Percentiles rank a stretch among this genome's conserved stretches.
phyloP scores from a whole-genome alignment of 495 filamentous ascomycete genomes.

The Annulohypoxylon maeteangense region DNA sequence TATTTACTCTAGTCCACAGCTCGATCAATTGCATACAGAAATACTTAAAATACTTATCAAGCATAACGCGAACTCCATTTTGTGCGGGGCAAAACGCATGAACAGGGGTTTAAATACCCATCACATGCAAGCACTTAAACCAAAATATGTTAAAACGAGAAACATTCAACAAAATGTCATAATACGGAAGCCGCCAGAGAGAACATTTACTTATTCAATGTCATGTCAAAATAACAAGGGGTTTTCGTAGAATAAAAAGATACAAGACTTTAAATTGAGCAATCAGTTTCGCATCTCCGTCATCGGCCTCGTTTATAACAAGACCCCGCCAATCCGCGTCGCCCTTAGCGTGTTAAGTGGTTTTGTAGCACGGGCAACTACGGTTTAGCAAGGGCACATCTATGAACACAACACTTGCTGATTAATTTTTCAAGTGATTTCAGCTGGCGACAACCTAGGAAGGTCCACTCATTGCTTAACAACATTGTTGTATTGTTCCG shows the following conservation, averaged over 20 bases:
- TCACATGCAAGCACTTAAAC: constrained; percentile 35
- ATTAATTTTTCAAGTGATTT: constrained; percentile 38
- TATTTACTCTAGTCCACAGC: too few relatives aligned
- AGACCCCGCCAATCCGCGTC: constrained; percentile 28
- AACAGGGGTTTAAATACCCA: constrained; percentile 19
- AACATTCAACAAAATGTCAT: background rate
- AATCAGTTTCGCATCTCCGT: constrained; percentile 1
- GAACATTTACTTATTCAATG: background rate
- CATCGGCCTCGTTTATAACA: constrained; percentile 8
- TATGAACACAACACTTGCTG: constrained; percentile 17
- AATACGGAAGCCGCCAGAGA: background rate
- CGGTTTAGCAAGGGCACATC: constrained; percentile 2
- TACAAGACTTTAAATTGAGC: background rate
- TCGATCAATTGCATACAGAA: too few relatives aligned
- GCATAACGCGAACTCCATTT: background rate
- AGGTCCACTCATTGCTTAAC: constrained; percentile 3
- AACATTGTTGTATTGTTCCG: constrained; percentile 38
- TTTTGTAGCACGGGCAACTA: constrained; percentile 14
- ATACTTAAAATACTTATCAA: background rate
- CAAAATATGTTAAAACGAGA: background rate
- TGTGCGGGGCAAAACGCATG: constrained; percentile 11
- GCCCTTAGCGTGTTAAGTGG: constrained; percentile 42
- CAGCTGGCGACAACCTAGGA: constrained; percentile 28
- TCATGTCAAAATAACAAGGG: background rate
- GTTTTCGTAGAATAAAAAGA: background rate